A percentile compares a stretch with the other conserved stretches of the same genome.
Evolutionary conservation across 768 basidiomycete species (phyloP).

Genomic region (Phylloporus sp.): DNA sequence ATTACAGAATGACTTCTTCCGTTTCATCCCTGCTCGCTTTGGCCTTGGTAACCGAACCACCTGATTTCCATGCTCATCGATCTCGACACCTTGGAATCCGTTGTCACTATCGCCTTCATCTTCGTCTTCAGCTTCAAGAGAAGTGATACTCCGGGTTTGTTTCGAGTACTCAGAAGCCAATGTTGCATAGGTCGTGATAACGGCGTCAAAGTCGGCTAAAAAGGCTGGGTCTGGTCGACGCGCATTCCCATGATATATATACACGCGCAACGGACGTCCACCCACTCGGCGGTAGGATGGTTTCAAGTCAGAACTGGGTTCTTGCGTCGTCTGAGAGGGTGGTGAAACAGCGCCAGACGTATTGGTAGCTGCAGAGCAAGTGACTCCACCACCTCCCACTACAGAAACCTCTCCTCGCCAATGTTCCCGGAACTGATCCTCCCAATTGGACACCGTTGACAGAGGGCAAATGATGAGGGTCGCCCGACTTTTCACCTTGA

Average conservation of each 20-base stretch:
- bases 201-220: constrained; percentile 91
- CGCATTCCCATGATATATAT: constrained; percentile 92
- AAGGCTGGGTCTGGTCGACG: constrained; percentile 82
- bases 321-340: constrained; percentile 34
- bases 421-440: constrained; percentile 96
- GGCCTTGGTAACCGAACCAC: constrained; percentile 55
- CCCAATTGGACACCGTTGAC: constrained; percentile 97
- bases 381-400: constrained; percentile 65
- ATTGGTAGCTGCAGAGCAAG: constrained; percentile 28
- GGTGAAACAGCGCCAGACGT: constrained; percentile 35
- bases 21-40: constrained; percentile 64
- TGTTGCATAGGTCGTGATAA: constrained; percentile 96
- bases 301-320: constrained; percentile 22
- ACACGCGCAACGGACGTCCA: constrained; percentile 67
- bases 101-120: constrained; percentile 67
- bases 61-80: constrained; percentile 64
- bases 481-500: constrained; percentile 80
- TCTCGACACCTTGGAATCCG: constrained; percentile 54
- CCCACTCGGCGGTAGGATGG: constrained; percentile 35
- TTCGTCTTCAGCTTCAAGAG: constrained; percentile 56
- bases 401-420: constrained; percentile 87
- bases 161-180: constrained; percentile 93
- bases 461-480: constrained; percentile 96
- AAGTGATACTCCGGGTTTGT: constrained; percentile 63
- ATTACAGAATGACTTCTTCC: constrained; percentile 48